Evolutionary conservation across 2,329 filamentous ascomycete genomes (phyloP).

Genomic region (Fusarium sp.): DNA sequence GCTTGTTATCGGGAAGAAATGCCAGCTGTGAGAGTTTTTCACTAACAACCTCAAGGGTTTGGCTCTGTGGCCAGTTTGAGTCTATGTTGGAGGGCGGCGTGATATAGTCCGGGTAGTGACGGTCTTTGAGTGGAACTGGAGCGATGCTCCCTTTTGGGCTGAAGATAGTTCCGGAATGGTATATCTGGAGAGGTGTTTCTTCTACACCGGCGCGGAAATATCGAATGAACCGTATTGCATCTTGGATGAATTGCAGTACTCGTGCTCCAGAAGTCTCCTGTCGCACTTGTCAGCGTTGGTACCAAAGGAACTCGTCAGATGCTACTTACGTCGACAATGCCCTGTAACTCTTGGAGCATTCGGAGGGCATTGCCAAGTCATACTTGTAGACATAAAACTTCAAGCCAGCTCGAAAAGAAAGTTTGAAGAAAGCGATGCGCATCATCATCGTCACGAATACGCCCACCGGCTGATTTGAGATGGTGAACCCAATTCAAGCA

Average conservation of each 20-base stretch:
- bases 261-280: neutral
- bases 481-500: constrained; percentile 47
- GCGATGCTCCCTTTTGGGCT: neutral
- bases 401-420: neutral
- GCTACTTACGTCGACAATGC: neutral
- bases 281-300: neutral
- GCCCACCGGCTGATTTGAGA: constrained; percentile 18
- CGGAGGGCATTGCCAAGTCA: accelerated
- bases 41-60: neutral
- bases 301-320: accelerated
- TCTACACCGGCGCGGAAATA: neutral
- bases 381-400: neutral
- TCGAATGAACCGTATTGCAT: neutral
- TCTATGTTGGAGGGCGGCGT: neutral
- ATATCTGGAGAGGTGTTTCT: neutral
- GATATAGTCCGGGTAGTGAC: neutral
- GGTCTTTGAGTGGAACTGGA: neutral
- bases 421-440: neutral
- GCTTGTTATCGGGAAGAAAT: neutral
- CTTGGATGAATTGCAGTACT: neutral
- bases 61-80: neutral
- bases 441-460: neutral
- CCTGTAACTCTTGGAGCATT: neutral
- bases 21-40: accelerated
- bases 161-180: neutral